Base-by-base conservation (phyloP, 345 rosid genomes). In the Nasturtium officinale region DNA sequence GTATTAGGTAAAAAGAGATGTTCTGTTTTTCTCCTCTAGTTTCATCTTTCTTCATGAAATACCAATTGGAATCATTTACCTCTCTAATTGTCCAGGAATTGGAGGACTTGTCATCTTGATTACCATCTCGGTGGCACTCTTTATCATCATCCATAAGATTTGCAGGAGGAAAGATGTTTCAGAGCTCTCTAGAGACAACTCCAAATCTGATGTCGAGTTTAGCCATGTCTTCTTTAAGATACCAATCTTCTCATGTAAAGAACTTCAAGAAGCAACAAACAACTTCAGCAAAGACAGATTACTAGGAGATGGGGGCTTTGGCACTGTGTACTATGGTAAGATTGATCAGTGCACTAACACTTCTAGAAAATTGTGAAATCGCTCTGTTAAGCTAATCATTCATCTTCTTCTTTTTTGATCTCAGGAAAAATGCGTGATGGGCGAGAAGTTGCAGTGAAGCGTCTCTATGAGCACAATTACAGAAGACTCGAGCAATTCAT, bases 301-400 rank as follows among this genome's bases (percentile, higher is more conserved):
- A 67, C 82, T 89, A 10, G 96, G 92, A 62, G 88, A 83, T 75
- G 92, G 96, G 42, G 96, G 96, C 21, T 87, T 78, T 67, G 96
- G 96, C 59, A 82, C 84, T 11, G 96, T 89, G 0, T 87, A 86
- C 72, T 61, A 81, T 51, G 96, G 92, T 89, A 77, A 83, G 80
- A 75, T 16, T 59, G 0, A 67, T 60, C 37, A 62, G 8, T 40
- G 46, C 60, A 28, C 13, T 20, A 55, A 11, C 42, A 23, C 3
- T 54, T 55, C 1, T 15, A 7, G 1, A 29, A 52, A 59, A 13
- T 28, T 28, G 15, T 61, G 17, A 57, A 5, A 61, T 12, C 37
- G 32, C 62, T 67, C 28, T 60, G 21, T 51, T 28, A 23, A 67
- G 43, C 61, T 54, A 20, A 29, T 21, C 9, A 51, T 40, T 72